phyloP scores from a whole-genome alignment of 768 basidiomycete genomes.

The Amanita rimosa region DNA sequence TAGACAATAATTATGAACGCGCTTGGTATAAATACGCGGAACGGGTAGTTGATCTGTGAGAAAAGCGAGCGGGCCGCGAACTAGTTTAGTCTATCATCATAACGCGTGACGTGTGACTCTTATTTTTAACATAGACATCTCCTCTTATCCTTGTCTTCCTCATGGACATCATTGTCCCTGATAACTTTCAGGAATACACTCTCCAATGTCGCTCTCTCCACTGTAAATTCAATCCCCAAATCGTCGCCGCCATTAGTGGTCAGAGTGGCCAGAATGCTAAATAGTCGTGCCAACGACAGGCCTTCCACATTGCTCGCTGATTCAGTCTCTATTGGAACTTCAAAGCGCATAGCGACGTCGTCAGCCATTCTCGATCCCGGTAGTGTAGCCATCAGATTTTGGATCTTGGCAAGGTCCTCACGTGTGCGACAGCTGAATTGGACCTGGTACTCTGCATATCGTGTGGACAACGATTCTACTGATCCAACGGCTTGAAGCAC shows the following conservation, averaged over 20 bases:
- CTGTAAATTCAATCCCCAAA: conserved; percentile 40
- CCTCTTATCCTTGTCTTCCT: conserved; percentile 21
- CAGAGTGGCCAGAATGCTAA: conserved; percentile 28
- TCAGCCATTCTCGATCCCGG: conserved; percentile 58
- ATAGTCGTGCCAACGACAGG: conserved; percentile 47
- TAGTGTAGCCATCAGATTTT: conserved; percentile 46
- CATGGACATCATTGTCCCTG: conserved; percentile 44
- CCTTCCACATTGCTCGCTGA: conserved; percentile 12
- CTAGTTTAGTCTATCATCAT: neutral
- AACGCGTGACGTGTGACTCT: neutral
- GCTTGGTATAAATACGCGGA: neutral
- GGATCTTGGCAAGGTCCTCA: conserved; percentile 47
- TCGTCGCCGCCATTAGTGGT: conserved; percentile 28
- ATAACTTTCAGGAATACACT: conserved; percentile 68
- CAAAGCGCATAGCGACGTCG: conserved; percentile 67
- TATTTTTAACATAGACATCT: neutral
- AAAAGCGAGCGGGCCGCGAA: neutral
- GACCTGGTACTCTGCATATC: conserved; percentile 67
- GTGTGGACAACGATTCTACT: conserved; percentile 46
- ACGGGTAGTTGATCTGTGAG: conserved; percentile 1
- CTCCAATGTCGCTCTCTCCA: conserved; percentile 59
- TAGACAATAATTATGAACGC: neutral
- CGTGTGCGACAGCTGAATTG: conserved; percentile 61
- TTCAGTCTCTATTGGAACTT: conserved; percentile 42
- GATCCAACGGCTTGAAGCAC: conserved; percentile 47